Conservation (phyloP, 768 basidiomycete genomes). For the Termitomyces sp. region DNA sequence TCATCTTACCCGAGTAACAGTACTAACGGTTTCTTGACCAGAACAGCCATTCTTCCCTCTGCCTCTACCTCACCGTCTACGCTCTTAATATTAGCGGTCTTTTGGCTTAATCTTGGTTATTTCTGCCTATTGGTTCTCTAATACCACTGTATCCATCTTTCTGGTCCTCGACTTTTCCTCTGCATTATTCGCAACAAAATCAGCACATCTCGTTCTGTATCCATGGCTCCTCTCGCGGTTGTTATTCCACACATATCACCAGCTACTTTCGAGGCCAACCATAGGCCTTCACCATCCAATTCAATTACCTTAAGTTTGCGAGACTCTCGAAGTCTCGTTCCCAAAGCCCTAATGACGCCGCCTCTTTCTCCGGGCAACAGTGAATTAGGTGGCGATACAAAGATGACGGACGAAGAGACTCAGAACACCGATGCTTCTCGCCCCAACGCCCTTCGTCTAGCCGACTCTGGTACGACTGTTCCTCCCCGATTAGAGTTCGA, state of each 20-base stretch:
- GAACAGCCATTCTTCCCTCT: not conserved
- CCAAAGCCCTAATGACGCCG: conserved; percentile 66
- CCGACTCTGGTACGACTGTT: conserved; percentile 2
- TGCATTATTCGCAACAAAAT: not conserved
- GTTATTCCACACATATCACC: conserved; percentile 29
- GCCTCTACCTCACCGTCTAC: not conserved
- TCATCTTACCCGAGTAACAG: not conserved
- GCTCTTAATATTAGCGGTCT: not conserved
- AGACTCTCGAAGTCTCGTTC: conserved; percentile 40
- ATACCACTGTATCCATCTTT: conserved; percentile 4
- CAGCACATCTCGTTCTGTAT: not conserved
- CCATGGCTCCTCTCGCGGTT: conserved; percentile 22
- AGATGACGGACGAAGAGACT: conserved; percentile 36
- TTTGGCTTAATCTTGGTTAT: conserved; percentile 1
- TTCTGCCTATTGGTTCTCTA: not conserved
- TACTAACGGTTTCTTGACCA: not conserved
- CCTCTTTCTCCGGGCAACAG: conserved; percentile 61
- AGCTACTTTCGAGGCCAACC: conserved; percentile 21
- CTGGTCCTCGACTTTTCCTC: not conserved
- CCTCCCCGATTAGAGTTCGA: conserved; percentile 13
- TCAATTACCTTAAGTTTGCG: conserved; percentile 14
- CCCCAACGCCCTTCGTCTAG: not conserved
- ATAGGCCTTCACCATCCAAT: conserved; percentile 23
- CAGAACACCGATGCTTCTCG: conserved; percentile 24
- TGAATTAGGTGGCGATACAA: conserved; percentile 32